Evolutionary conservation across 1,284 basidiomycete species (phyloP), one percentile per base, ranked within the genome.

Genomic region (Boletellus deceptivus): DNA sequence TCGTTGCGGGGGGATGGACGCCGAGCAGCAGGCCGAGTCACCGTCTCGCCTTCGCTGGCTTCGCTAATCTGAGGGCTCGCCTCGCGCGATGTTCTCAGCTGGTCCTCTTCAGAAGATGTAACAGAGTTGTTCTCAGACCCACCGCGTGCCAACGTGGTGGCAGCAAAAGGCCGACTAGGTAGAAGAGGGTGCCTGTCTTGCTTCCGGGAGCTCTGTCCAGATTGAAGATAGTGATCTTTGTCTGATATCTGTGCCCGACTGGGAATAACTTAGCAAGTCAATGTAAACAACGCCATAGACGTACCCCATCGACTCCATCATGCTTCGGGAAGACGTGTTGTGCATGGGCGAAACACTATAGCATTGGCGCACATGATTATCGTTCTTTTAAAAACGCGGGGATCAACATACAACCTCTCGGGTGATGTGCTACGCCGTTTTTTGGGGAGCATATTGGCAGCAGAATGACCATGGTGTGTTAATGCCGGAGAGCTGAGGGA

Each of bases 381-480:
- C 38, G 17, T 38, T 35, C 33, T n/a, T 22, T 35, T 22, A 36
- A 35, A 52, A 24, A 53, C 13, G 16, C 18, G n/a, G 38, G 53
- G 37, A 27, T 20, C 39, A 46, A 55, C 66, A 46, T 62, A 67
- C 65, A 55, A 50, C 36, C 44, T 54, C 38, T 62, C 66, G 7
- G 66, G 69, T 27, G 65, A 70, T 38, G 68, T 61, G 18, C 65
- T 67, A 50, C 66, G 63, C 43, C 65, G 64, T 55, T 70, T 67
- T 50, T 55, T 68, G 36, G 65, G 68, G 22, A 67, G 49, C 27
- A 63, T 59, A 52, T 55, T 70, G 49, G 69, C 56, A 55, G 64
- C 50, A 53, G 60, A 57, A 37, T 55, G 61, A 53, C 62, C 67
- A 50, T 56, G 49, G 40, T 57, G 55, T 18, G 61, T 55, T 39